Percentiles rank a stretch among this genome's conserved stretches.
Conservation (phyloP, 805 yeast genomes). For the Tetrapisispora fleetii region DNA sequence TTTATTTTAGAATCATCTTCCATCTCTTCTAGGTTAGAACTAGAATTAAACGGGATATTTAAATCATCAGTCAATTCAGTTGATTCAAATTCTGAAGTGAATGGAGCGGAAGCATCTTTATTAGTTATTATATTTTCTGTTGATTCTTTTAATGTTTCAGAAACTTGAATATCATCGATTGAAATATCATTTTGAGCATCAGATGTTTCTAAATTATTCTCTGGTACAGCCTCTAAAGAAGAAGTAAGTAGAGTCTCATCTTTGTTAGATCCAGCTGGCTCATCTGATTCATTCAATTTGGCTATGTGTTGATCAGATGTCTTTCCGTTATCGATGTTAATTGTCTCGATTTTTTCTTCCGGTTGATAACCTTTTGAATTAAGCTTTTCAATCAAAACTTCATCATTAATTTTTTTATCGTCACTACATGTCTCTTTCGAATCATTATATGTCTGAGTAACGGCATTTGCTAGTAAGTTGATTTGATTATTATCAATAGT, state of each 20-base stretch:
- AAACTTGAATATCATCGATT: not conserved
- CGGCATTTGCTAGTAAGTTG: not conserved
- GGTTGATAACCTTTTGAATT: not conserved
- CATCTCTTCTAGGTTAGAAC: too few species aligned
- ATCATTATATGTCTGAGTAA: not conserved
- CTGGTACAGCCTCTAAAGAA: too few species aligned
- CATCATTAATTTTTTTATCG: not conserved
- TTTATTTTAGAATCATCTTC: too few species aligned
- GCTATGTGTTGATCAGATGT: too few species aligned
- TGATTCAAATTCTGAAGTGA: too few species aligned
- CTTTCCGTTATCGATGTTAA: not conserved
- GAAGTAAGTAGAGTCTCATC: too few species aligned
- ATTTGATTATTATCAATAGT: not conserved
- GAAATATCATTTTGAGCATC: not conserved
- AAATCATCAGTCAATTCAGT: too few species aligned
- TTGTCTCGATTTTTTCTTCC: not conserved
- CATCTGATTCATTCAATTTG: not conserved
- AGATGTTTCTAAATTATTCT: not conserved
- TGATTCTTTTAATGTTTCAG: not conserved
- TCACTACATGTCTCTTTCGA: not conserved
- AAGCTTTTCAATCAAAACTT: not conserved
- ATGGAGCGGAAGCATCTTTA: too few species aligned
- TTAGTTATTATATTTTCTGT: not conserved
- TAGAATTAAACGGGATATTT: too few species aligned
- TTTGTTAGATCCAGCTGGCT: too few species aligned